Evolutionary conservation across 2,329 filamentous ascomycete genomes (phyloP), one percentile per base, ranked within the genome.

Genomic region (Colletotrichum tabaci): DNA sequence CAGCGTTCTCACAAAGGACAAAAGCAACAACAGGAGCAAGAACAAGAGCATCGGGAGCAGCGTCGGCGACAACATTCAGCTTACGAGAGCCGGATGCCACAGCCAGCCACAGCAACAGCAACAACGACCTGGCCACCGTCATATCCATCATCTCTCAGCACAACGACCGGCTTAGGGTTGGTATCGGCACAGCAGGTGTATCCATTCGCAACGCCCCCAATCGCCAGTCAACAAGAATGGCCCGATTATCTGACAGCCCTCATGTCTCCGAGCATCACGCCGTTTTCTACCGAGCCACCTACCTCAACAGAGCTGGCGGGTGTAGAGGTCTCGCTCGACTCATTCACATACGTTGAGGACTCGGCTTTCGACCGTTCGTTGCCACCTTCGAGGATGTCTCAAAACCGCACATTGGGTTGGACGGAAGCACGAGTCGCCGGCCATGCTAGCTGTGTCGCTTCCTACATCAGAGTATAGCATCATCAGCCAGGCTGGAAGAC

Each of bases 161-260:
- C 49, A 12, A 52, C 30, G 49, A 52, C 49, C 49, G 21, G 49
- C 49, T 21, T 12, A 21, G 49, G 30, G 49, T 52, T 52, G 49
- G 21, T 26, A 13, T 23, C 49, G 49, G 49, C 49, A 10, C 49
- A 52, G 12, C 49, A 52, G 21, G 21, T 21, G 49, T 52, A 52
- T 23, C 49, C 49, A 23, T 52, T 52, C 21, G 49, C 21, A 52
- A 52, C 49, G 49, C 21, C 49, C 18, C 18, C 49, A 21, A 23
- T 21, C 21, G 21, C 18, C 49, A 23, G 49, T 52, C 18, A 52
- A 52, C 21, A 52, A 52, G 49, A 52, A 16, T 52, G 18, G 49
- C 49, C 49, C n/a, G 49, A 52, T 23, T 52, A 21, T 52, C 49
- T 52, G 49, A 52, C 49, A 52, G 49, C 49, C 49, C 49, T 52